Evolutionary conservation across 129 eudicot genomes (phyloP).

Genomic region (Saussurea involucrata): DNA sequence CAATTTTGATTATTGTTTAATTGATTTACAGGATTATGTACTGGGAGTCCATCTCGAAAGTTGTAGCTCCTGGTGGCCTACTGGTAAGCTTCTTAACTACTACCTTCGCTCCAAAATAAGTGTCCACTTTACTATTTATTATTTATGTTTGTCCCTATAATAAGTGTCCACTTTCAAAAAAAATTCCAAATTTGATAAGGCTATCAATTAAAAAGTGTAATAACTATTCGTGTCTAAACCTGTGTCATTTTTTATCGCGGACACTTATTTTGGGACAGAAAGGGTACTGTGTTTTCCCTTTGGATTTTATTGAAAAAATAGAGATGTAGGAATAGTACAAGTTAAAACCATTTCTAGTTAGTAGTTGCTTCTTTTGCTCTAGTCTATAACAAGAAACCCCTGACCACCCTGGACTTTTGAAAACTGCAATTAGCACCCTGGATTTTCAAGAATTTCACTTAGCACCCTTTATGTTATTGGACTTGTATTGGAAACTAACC

Average conservation of each 20-base stretch:
- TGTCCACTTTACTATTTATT: background rate
- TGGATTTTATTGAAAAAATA: no score
- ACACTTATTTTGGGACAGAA: no score
- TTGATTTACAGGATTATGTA: constrained; percentile 74
- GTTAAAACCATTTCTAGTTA: no score
- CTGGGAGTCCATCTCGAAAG: constrained; percentile 87
- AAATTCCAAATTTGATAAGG: background rate
- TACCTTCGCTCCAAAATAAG: background rate
- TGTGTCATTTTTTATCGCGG: no score
- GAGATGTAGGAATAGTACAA: no score
- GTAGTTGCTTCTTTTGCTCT: no score
- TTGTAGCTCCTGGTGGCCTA: constrained; percentile 92
- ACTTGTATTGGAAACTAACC: background rate
- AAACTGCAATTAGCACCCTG: background rate
- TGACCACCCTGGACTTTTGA: background rate
- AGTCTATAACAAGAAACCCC: background rate
- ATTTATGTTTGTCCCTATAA: background rate
- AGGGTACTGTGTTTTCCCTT: no score
- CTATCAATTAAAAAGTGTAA: background rate
- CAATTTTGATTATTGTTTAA: background rate
- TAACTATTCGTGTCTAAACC: no score
- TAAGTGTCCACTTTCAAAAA: background rate
- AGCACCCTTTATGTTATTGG: background rate
- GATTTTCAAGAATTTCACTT: background rate
- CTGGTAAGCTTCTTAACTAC: constrained; percentile 47